Evolutionary conservation across 495 filamentous ascomycete species (phyloP).

Genomic region (Podospora australis): DNA sequence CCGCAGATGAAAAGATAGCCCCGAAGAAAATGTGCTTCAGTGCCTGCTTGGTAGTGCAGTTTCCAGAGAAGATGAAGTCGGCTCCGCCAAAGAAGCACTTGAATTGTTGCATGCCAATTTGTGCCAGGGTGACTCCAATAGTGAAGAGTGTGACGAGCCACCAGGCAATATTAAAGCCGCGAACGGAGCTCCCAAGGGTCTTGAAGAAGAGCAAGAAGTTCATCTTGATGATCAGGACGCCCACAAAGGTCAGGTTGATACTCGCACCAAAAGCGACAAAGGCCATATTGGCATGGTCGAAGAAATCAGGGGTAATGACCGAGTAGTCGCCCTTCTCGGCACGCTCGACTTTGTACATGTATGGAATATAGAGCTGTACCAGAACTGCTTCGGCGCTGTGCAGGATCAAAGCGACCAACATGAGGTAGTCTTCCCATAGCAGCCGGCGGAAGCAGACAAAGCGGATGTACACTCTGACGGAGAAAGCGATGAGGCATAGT

Average conservation of each 20-base stretch:
- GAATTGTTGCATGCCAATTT: conserved; percentile 5
- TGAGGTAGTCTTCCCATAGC: conserved; percentile 13
- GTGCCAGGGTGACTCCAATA: background rate
- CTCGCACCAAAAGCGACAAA: background rate
- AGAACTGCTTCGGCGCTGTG: conserved; percentile 2
- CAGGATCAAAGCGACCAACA: conserved; percentile 8
- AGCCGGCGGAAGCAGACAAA: conserved; percentile 12
- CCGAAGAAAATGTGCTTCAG: too few relatives aligned
- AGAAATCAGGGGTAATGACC: conserved; percentile 5
- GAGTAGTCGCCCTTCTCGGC: conserved; percentile 5
- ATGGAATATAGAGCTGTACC: conserved; percentile 4
- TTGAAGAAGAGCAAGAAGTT: conserved; percentile 15
- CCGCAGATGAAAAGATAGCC: too few relatives aligned
- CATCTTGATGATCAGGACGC: conserved; percentile 7
- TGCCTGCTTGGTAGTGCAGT: conserved; percentile 3
- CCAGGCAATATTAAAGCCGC: conserved; percentile 5
- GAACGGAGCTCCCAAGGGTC: conserved; percentile 1
- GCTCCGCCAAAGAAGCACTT: conserved; percentile 5
- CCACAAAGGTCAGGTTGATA: conserved; percentile 1
- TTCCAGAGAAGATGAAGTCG: conserved; percentile 6
- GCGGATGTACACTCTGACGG: conserved; percentile 11
- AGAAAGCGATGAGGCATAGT: conserved; percentile 9
- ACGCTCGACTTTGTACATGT: conserved; percentile 7
- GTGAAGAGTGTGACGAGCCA: conserved; percentile 8
- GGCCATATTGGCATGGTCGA: conserved; percentile 2